A percentile compares a stretch with the other conserved stretches of the same genome.
Conservation (phyloP, 2,329 filamentous ascomycete species). For the Pseudogymnoascus sp. region DNA sequence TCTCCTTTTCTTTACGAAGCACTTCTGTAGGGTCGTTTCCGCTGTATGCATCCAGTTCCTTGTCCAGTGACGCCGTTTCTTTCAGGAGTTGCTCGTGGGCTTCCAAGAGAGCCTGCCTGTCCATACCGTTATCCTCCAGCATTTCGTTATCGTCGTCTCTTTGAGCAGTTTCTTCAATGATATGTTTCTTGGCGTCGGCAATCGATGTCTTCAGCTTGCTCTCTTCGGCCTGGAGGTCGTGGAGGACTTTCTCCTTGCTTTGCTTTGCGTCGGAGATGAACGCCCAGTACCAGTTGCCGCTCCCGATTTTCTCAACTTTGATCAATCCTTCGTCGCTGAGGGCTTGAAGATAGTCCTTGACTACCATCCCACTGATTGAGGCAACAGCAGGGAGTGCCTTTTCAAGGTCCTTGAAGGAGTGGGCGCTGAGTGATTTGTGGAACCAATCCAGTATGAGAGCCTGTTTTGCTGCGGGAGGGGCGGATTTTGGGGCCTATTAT, state of each 20-base stretch:
- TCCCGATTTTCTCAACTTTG: slow-evolving; percentile 61
- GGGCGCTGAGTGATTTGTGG: slow-evolving; percentile 49
- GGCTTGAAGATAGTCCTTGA: slow-evolving; percentile 57
- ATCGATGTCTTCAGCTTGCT: slow-evolving; percentile 25
- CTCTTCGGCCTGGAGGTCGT: slow-evolving; percentile 31
- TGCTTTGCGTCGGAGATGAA: slow-evolving; percentile 48
- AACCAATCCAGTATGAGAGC: slow-evolving; percentile 51
- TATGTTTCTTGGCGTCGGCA: slow-evolving; percentile 28
- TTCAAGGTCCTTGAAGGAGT: slow-evolving; percentile 60
- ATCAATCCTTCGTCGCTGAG: slow-evolving; percentile 54
- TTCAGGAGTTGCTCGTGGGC: slow-evolving; percentile 21
- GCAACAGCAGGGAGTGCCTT: slow-evolving; percentile 53
- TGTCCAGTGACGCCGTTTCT: slow-evolving; percentile 25
- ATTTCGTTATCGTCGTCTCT: slow-evolving; percentile 27
- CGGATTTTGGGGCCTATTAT: slow-evolving; percentile 40
- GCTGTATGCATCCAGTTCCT: slow-evolving; percentile 25
- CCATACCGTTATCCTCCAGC: slow-evolving; percentile 23
- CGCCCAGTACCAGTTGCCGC: slow-evolving; percentile 65
- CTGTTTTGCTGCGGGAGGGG: slow-evolving; percentile 50
- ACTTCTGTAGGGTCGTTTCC: slow-evolving; percentile 27
- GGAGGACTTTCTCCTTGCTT: slow-evolving; percentile 34
- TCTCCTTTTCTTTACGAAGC: slow-evolving; percentile 23
- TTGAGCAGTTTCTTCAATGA: slow-evolving; percentile 29
- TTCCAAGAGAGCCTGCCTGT: slow-evolving; percentile 22
- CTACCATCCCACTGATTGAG: slow-evolving; percentile 57